phyloP scores from a whole-genome alignment of 2,329 filamentous ascomycete genomes.

The Gyromitra esculenta region DNA sequence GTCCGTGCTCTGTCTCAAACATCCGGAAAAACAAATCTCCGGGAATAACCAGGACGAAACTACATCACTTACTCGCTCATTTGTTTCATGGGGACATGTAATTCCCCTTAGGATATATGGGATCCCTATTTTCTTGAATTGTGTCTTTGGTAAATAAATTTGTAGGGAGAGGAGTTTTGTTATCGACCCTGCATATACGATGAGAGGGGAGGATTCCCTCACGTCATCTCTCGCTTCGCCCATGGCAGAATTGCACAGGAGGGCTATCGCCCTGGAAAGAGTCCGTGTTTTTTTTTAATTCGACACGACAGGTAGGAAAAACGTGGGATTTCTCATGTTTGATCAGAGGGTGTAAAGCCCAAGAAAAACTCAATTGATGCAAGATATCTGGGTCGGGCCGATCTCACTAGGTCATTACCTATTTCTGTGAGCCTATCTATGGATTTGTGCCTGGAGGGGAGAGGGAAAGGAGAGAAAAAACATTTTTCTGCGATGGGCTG shows the following conservation, averaged over 20 bases:
- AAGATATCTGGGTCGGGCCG: background rate
- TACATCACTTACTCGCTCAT: too few relatives aligned
- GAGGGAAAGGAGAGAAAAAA: background rate
- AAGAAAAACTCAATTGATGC: background rate
- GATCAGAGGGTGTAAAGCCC: background rate
- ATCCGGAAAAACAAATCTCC: conserved; percentile 45
- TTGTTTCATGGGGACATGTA: background rate
- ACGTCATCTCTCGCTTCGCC: conserved; percentile 25
- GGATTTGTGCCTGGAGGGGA: conserved; percentile 3
- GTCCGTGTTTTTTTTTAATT: background rate
- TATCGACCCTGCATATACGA: conserved; percentile 39
- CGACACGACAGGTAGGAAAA: background rate
- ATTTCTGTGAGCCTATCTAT: background rate
- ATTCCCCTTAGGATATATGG: background rate
- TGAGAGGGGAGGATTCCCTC: conserved; percentile 21
- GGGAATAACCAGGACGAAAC: background rate
- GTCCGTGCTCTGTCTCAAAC: conserved; percentile 14
- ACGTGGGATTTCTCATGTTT: background rate
- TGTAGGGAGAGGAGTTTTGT: background rate
- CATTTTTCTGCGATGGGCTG: conserved; percentile 9
- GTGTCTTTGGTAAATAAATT: background rate
- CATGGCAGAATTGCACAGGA: background rate
- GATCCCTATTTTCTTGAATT: background rate
- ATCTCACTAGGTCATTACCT: conserved; percentile 1
- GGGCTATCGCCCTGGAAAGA: background rate